Conservation (phyloP, 805 yeast species). For the Wickerhamiella allomyrinae region DNA sequence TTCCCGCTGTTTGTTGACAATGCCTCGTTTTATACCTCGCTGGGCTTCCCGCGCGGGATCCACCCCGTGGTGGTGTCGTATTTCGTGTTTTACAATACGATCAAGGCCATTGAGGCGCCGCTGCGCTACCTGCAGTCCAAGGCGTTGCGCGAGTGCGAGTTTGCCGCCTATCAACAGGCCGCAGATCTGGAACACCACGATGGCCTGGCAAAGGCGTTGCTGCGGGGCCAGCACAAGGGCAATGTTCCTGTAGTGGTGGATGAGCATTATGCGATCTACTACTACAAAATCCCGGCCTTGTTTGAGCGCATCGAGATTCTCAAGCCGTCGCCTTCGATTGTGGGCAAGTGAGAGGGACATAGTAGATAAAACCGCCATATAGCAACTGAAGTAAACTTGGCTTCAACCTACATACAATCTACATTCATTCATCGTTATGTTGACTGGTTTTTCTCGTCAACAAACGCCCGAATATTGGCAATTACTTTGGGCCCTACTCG, state of each 20-base stretch:
- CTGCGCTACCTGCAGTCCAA: conserved; percentile 53
- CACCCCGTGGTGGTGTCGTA: conserved; percentile 74
- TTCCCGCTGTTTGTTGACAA: conserved; percentile 75
- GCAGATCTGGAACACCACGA: conserved; percentile 54
- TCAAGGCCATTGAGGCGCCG: conserved; percentile 61
- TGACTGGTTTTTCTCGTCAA: too few species aligned
- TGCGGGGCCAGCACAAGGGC: conserved; percentile 66
- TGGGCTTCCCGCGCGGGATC: conserved; percentile 47
- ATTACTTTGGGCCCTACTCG: conserved; percentile 46
- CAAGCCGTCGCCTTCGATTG: neutral
- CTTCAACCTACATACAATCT: too few species aligned
- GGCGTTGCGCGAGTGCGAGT: conserved; percentile 75
- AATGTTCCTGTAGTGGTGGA: conserved; percentile 85
- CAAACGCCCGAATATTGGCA: neutral
- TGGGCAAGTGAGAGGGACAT: neutral
- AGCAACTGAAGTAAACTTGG: too few species aligned
- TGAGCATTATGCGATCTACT: conserved; percentile 75
- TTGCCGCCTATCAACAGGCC: conserved; percentile 84
- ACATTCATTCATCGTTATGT: too few species aligned
- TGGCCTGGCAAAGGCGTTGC: conserved; percentile 55
- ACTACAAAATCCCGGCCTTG: conserved; percentile 81
- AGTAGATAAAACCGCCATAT: too few species aligned
- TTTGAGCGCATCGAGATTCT: conserved; percentile 45
- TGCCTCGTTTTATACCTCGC: conserved; percentile 57
- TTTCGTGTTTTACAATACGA: conserved; percentile 59